Evolutionary conservation across 2,329 filamentous ascomycete genomes (phyloP).

Genomic region (Epichloe bromicola): DNA sequence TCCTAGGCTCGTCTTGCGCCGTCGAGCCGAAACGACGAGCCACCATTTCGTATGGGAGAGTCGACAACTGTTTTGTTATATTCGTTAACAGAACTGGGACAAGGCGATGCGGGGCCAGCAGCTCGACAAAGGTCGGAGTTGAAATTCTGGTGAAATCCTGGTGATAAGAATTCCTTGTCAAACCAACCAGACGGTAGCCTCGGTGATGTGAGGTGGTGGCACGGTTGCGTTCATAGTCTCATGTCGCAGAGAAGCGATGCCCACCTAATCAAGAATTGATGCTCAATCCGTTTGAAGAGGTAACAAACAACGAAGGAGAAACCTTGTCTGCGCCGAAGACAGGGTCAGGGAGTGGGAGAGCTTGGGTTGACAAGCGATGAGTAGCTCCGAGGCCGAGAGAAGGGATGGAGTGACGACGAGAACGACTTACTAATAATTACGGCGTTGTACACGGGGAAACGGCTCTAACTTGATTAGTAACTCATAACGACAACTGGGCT

Average conservation of each 20-base stretch:
- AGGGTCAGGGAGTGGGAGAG: background rate
- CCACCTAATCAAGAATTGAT: background rate
- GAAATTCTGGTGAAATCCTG: background rate
- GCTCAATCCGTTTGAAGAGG: background rate
- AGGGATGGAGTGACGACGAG: background rate
- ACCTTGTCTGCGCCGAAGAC: background rate
- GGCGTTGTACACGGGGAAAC: background rate
- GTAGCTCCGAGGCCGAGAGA: background rate
- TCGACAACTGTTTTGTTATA: background rate
- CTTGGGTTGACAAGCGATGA: slow-evolving; percentile 1
- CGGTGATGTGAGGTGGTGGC: background rate
- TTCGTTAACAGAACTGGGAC: background rate
- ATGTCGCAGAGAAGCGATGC: background rate
- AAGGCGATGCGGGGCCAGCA: background rate
- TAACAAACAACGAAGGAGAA: background rate
- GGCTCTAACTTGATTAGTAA: too few species aligned
- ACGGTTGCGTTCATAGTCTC: background rate
- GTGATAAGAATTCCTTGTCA: background rate
- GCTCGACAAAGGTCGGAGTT: background rate
- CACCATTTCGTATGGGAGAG: background rate
- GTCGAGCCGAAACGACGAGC: background rate
- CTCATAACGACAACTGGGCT: too few species aligned
- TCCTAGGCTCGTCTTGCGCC: background rate
- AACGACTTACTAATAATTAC: background rate
- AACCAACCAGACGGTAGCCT: background rate